phyloP scores from a whole-genome alignment of 768 basidiomycete genomes.

The Saitozyma podzolica region DNA sequence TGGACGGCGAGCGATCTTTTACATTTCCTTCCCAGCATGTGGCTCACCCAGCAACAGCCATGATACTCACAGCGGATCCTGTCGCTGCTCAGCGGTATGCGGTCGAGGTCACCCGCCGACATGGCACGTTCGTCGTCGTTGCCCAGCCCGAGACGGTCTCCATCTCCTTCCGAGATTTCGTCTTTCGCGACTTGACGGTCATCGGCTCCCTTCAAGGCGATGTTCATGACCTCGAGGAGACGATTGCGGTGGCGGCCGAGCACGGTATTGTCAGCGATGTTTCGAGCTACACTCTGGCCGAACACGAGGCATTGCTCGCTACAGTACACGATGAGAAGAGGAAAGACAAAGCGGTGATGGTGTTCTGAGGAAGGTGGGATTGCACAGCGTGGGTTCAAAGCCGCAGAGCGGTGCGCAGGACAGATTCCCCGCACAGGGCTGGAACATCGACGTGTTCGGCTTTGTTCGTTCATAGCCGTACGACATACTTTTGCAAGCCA shows the following conservation, averaged over 20 bases:
- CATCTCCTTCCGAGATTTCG: slow-evolving; percentile 18
- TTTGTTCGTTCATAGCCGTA: no score
- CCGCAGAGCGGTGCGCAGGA: no score
- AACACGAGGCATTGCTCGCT: not conserved
- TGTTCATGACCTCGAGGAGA: slow-evolving; percentile 16
- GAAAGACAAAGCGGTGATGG: no score
- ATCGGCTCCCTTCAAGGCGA: slow-evolving; percentile 20
- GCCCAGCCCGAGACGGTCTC: slow-evolving; percentile 13
- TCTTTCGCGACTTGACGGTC: slow-evolving; percentile 19
- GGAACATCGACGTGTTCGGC: no score
- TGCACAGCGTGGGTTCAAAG: no score
- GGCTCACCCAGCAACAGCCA: not conserved
- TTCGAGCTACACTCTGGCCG: slow-evolving; percentile 7
- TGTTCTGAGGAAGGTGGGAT: no score
- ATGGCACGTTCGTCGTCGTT: slow-evolving; percentile 26
- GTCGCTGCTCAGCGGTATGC: slow-evolving; percentile 16
- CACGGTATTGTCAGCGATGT: slow-evolving; percentile 14
- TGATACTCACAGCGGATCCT: no score
- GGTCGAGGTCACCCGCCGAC: slow-evolving; percentile 7
- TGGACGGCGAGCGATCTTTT: slow-evolving; percentile 16
- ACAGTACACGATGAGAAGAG: no score
- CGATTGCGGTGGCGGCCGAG: slow-evolving; percentile 14
- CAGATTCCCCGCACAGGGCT: no score
- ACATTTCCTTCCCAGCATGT: not conserved
- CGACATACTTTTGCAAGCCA: no score